Evolutionary conservation across 83 land plant species (phyloP), one percentile per base, ranked within the genome.

Genomic region (Picea abies): DNA sequence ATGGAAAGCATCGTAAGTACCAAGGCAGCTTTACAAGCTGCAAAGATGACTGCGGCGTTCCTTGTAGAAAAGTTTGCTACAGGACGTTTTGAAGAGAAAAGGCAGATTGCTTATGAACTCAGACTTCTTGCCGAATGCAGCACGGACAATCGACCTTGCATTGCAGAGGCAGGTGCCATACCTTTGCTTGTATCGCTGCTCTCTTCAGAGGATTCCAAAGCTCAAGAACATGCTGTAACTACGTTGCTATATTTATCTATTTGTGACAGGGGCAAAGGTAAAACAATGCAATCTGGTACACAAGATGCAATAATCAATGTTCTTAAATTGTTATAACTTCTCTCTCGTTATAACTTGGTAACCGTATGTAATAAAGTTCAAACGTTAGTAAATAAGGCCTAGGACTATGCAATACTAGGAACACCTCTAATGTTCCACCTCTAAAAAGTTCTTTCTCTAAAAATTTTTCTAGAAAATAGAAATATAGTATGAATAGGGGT

Each of bases 211-310:
- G 91, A 95, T 82, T 44, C 86, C 4, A 66, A 78, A 52, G 72
- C 83, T 1, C 94, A 96, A 44, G 92, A 90, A 75, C 86, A 96
- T 78, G 90, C 98, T 15, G 83, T 92, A 11, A 91, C 98, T 4
- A 87, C 92, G 19, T 71, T 95, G 60, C 49, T 95, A 65, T 89
- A 93, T 67, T 88, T 94, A 26, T 92, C 99, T 26, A 90, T 92
- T 72, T 79, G 84, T 32, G 63, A 86, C 9, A 65, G 22, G n/a
- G 89, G 91, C 79, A 88, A 84, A 81, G 75, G 19, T 4, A 71
- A 58, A 17, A 90, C 95, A 44, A 68, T 90, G 52, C 90, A 92
- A 29, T 82, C 83, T 10, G 88, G 90, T 3, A 91, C 92, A 29
- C 44, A 93, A 69, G 73, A 77, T 16, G 49, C 78, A 20, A 85